Evolutionary conservation across 148 eudicot species (phyloP).

Genomic region (Beta vulgaris): DNA sequence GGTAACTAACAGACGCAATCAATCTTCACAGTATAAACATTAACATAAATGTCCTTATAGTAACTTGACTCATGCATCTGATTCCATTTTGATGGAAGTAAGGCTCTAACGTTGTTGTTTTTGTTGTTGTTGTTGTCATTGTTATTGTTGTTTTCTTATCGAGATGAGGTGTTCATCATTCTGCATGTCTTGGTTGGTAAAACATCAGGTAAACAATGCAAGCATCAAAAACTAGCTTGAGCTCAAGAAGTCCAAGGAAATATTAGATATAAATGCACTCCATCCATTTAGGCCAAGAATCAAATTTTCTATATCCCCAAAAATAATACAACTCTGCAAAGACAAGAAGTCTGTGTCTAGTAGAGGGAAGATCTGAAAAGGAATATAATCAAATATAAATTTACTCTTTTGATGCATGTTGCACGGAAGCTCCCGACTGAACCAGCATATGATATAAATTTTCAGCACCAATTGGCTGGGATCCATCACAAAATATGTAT

Average conservation of each 20-base stretch:
- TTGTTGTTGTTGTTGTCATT: no score
- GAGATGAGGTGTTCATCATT: not conserved
- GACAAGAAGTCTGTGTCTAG: not conserved
- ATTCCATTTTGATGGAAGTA: no score
- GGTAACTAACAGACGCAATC: no score
- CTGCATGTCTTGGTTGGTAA: not conserved
- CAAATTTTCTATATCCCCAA: not conserved
- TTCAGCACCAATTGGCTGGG: constrained; percentile 49
- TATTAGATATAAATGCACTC: not conserved
- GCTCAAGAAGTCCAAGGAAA: not conserved
- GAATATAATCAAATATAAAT: constrained; percentile 6
- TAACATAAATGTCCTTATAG: no score
- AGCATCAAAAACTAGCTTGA: not conserved
- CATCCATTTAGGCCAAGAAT: not conserved
- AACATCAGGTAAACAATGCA: not conserved
- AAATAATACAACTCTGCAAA: not conserved
- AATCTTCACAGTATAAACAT: no score
- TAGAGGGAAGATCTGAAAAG: not conserved
- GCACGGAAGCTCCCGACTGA: constrained; percentile 70
- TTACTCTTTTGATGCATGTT: constrained; percentile 66
- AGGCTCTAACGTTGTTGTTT: no score
- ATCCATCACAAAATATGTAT: constrained; percentile 49
- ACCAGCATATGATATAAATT: constrained; percentile 60
- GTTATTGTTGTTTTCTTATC: no score
- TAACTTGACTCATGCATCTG: no score